These are phyloP conservation scores for Camellia japonica DNA, from an alignment of 148 eudicot genomes.

Conservation along the genomic window DNA sequence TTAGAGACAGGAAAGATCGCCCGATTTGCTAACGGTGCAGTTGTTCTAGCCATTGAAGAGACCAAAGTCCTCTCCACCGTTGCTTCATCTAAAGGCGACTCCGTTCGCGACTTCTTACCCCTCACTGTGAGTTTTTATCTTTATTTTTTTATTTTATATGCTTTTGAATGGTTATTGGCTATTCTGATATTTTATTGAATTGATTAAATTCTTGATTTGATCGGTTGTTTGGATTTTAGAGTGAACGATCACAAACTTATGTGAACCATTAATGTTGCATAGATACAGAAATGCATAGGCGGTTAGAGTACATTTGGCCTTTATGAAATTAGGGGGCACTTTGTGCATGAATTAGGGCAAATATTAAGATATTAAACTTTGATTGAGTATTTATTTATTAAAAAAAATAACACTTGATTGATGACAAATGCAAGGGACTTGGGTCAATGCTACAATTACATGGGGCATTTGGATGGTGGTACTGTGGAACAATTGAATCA, in stretches of 20 bases:
- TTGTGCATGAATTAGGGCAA: neutral
- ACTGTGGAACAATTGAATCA: no score
- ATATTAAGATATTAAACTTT: neutral
- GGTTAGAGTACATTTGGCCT: neutral
- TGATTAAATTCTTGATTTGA: neutral
- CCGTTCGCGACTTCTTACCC: constrained; percentile 72
- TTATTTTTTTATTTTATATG: neutral
- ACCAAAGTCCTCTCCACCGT: constrained; percentile 87
- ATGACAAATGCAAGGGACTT: no score
- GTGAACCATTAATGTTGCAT: neutral
- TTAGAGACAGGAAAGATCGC: constrained; percentile 89
- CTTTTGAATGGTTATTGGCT: neutral
- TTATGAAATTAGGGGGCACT: neutral
- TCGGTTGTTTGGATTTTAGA: neutral
- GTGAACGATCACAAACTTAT: neutral
- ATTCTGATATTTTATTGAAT: neutral
- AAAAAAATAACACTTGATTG: no score
- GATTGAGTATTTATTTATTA: neutral
- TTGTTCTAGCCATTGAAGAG: constrained; percentile 69
- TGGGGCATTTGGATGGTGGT: no score
- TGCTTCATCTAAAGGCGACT: constrained; percentile 58
- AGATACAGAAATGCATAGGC: neutral
- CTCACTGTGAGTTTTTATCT: constrained; percentile 55
- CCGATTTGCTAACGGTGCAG: constrained; percentile 84
- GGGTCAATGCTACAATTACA: no score